These are phyloP conservation scores for Leccinum disarticulatum DNA, from an alignment of 768 basidiomycete genomes.

Conservation along the genomic window DNA sequence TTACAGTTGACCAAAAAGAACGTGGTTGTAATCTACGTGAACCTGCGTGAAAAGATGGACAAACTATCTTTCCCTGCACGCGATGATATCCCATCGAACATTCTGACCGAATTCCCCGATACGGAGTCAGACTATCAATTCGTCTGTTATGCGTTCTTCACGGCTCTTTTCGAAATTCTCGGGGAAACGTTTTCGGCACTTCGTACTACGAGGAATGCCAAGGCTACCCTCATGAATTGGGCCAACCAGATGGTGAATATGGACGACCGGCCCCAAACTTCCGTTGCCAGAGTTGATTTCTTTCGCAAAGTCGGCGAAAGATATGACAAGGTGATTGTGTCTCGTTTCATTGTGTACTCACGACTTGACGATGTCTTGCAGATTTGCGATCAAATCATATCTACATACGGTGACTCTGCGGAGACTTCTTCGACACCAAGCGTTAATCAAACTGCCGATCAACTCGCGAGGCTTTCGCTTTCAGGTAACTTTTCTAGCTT, in stretches of 20 bases:
- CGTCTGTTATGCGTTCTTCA: background rate
- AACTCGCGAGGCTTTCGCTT: background rate
- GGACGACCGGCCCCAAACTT: background rate
- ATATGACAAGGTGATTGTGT: background rate
- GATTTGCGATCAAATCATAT: background rate
- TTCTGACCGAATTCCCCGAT: background rate
- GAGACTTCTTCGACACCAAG: background rate
- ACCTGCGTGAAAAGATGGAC: background rate
- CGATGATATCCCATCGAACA: background rate
- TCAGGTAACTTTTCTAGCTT: background rate
- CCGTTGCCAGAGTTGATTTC: background rate
- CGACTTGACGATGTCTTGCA: background rate
- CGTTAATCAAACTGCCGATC: background rate
- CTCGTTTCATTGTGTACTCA: background rate
- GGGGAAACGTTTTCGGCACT: background rate
- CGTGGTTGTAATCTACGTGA: background rate
- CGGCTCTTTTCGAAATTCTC: background rate
- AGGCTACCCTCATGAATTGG: background rate
- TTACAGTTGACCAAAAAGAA: background rate
- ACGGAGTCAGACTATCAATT: background rate
- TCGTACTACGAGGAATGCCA: background rate
- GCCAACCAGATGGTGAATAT: background rate
- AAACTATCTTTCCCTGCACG: background rate
- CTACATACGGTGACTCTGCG: background rate
- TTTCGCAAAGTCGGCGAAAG: background rate